A percentile compares a stretch with the other conserved stretches of the same genome.
Conservation (phyloP, 768 basidiomycete genomes). For the Agaricus blazei region DNA sequence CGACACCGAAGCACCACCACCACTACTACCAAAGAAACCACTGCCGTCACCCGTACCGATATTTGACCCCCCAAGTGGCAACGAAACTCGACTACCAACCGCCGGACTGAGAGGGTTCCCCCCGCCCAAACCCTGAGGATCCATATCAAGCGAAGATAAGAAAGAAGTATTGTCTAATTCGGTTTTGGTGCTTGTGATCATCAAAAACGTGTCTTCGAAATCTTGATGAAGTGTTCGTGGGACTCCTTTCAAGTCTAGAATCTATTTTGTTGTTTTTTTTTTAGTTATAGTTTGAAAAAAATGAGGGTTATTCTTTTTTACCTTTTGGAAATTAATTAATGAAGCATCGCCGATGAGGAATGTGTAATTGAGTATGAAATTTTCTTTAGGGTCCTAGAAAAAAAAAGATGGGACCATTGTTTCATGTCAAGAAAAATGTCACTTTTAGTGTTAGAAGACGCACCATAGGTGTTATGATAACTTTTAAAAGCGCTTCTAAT, state of each 20-base stretch:
- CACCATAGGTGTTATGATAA: conserved; percentile 90
- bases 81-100: conserved; percentile 48
- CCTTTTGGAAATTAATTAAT: conserved; percentile 98
- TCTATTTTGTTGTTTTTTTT: conserved; percentile 36
- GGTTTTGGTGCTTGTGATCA: conserved; percentile 86
- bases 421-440: no score
- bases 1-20: conserved; percentile 27
- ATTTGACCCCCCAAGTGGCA: conserved; percentile 36
- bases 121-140: conserved; percentile 46
- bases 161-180: conserved; percentile 90
- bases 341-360: conserved; percentile 91
- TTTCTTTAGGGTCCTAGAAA: conserved; percentile 80
- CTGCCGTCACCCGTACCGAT: conserved; percentile 44
- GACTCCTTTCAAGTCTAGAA: conserved; percentile 92
- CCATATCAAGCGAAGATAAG: conserved; percentile 94
- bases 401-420: no score
- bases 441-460: conserved; percentile 19
- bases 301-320: conserved; percentile 17
- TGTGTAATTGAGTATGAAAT: conserved; percentile 94
- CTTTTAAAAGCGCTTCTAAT: conserved; percentile 90
- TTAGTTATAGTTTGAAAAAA: not conserved
- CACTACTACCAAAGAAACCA: conserved; percentile 55
- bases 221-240: conserved; percentile 82
- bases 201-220: conserved; percentile 87
- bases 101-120: conserved; percentile 50